Evolutionary conservation across 2,329 filamentous ascomycete species (phyloP), one percentile per base, ranked within the genome.

Genomic region (Tolypocladium cylindrosporum): DNA sequence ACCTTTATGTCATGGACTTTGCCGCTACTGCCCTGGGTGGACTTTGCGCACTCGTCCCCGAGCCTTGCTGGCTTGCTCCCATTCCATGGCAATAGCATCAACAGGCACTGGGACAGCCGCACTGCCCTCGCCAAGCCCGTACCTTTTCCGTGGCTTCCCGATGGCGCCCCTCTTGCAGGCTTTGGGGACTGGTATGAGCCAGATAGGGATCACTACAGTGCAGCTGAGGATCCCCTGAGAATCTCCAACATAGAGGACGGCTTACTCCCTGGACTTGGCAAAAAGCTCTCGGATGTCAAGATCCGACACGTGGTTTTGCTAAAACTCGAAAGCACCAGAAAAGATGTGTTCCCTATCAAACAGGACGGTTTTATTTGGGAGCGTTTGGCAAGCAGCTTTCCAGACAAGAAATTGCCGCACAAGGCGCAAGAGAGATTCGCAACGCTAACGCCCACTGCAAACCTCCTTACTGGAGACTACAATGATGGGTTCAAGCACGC

Each of bases 321-420:
- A 2, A 70, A 75, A 41, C 65, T 78, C 1, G 75, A 78, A 59
- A 77, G 75, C 54, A 76, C 74, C 0, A 70, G 76, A 27, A 72
- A 72, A 4, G 75, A 78, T 56, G 70, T 77, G 2, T 78, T 77
- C 39, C 75, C 76, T 0, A 64, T 78, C 50, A 75, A 76, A 40
- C 72, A 73, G 59, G 64, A 70, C 2, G 72, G 71, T 8, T 61
- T 71, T 55, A 73, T 77, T 37, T 72, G 68, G 60, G 64, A 74
- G 9, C 69, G 70, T 3, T 66, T 73, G 1, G 61, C 65, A 3
- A 64, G 69, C 6, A 73, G 72, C 1, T 67, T 67, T 21, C 64
- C 68, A 13, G 62, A 73, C 1, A 63, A 66, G 9, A 63, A 63
- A 2, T 56, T 76, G 0, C 73, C 74, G 0, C 58, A 68, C 1